These are phyloP conservation scores for Phytophthora parvispora DNA, from an alignment of 352 stramenopile species.

Conservation along the genomic window DNA sequence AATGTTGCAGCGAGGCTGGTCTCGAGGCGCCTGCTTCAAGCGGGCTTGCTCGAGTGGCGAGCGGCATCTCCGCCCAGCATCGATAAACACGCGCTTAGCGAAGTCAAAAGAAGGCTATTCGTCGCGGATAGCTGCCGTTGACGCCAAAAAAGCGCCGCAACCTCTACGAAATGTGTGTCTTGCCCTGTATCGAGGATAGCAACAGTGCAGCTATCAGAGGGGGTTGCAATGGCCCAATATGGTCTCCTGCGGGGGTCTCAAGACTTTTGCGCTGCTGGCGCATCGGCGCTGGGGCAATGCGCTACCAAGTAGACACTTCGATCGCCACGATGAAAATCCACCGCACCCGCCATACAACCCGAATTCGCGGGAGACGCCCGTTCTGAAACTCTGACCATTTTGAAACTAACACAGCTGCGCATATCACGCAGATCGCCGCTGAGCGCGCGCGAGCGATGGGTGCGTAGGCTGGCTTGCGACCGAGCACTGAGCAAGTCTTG, in stretches of 20 bases:
- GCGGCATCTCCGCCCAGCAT: not conserved
- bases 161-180: not conserved
- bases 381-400: too few species aligned
- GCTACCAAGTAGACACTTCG: too few species aligned
- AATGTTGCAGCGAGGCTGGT: not conserved
- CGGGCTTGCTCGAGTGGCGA: not conserved
- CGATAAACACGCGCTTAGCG: slow-evolving; percentile 6
- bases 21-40: not conserved
- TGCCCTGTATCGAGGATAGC: not conserved
- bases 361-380: too few species aligned
- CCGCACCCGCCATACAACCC: too few species aligned
- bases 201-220: not conserved
- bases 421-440: too few species aligned
- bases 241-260: too few species aligned
- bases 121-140: not conserved
- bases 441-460: too few species aligned
- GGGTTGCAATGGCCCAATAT: too few species aligned
- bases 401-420: too few species aligned
- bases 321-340: too few species aligned
- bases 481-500: too few species aligned
- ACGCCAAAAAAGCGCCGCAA: not conserved
- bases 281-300: not conserved
- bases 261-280: not conserved
- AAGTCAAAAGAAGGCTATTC: slow-evolving; percentile 11
- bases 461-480: too few species aligned